Base-by-base conservation (phyloP, 2,329 filamentous ascomycete genomes). In the Penicillium aurantiogriseum region DNA sequence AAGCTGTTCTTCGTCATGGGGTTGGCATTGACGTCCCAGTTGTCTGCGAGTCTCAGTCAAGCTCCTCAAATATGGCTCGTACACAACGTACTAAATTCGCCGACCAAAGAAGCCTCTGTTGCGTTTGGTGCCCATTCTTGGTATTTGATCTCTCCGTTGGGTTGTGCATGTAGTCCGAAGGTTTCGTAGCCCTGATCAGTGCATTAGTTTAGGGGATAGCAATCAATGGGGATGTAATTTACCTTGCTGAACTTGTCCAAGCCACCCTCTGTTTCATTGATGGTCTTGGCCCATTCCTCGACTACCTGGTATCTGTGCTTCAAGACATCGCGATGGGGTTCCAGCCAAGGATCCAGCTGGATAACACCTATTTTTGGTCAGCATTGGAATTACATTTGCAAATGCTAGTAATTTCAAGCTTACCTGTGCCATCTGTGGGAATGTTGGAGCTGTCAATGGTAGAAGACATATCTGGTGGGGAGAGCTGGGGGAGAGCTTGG, bases 101-200 rank as follows among this genome's bases (percentile, higher is more conserved):
- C 94, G 67, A 96, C 88, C 51, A 99, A 83, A 72, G 87, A 92
- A 49, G 94, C 94, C 69, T 89, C 83, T 40, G 85, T 81, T 53
- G 92, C 93, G 79, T 92, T 95, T 27, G 94, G 92, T 1, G 94
- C 94, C 94, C 94, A 99, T 83, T 99, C 94, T 66, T 91, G 85
- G 76, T 99, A 99, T 57, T 83, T 81, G 64, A 99, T 91, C 74
- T 92, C 92, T 74, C 91, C 91, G 69, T 96, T 87, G 53, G 85
- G 80, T 71, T 88, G 83, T 59, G 94, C 87, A 65, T 90, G 91
- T 76, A 99, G 85, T 55, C 94, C 94, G 71, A 90, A 96, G 61
- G 83, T 88, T 71, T 97, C 91, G 61, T 86, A 89, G 44, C 94
- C 93, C 91, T 95, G 38, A 36, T 43, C 35, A 39, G 29, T 0